Evolutionary conservation across 306 rosid genomes (phyloP).

Genomic region (Quillaja saponaria): DNA sequence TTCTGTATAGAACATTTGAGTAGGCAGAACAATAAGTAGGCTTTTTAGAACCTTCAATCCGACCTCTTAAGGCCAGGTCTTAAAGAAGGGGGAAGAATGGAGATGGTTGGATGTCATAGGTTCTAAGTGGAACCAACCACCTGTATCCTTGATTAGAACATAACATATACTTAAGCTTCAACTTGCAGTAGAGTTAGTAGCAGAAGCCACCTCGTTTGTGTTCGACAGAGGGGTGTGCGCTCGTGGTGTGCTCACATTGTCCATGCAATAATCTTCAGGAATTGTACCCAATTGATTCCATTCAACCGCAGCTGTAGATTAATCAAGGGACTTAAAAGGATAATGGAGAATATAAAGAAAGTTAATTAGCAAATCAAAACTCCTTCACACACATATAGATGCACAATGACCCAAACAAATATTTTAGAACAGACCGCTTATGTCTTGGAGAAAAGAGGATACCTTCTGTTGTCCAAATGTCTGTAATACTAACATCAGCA

Average conservation of each 20-base stretch:
- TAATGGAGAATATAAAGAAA: not conserved
- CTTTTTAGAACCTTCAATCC: conserved; percentile 56
- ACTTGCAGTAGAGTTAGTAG: conserved; percentile 49
- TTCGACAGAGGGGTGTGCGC: conserved; percentile 50
- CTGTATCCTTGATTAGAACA: conserved; percentile 31
- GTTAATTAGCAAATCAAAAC: not conserved
- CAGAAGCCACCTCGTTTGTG: conserved; percentile 48
- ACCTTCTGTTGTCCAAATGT: conserved; percentile 93
- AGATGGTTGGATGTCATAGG: conserved; percentile 48
- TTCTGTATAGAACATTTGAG: conserved; percentile 29
- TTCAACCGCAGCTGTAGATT: conserved; percentile 60
- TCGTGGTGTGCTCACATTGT: conserved; percentile 36
- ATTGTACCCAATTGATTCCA: conserved; percentile 68
- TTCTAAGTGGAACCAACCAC: conserved; percentile 31
- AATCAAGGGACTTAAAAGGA: conserved; percentile 43
- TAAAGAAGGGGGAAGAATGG: conserved; percentile 26
- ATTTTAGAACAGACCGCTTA: not conserved
- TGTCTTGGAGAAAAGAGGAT: conserved; percentile 38
- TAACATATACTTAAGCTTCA: conserved; percentile 34
- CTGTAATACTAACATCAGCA: conserved; percentile 83
- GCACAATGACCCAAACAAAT: not conserved
- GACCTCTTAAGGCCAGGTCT: conserved; percentile 33
- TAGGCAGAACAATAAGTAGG: conserved; percentile 9
- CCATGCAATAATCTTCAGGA: conserved; percentile 54
- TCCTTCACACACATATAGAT: not conserved